Conservation (phyloP, 1,139 yeast species). For the Geotrichum australiense region DNA sequence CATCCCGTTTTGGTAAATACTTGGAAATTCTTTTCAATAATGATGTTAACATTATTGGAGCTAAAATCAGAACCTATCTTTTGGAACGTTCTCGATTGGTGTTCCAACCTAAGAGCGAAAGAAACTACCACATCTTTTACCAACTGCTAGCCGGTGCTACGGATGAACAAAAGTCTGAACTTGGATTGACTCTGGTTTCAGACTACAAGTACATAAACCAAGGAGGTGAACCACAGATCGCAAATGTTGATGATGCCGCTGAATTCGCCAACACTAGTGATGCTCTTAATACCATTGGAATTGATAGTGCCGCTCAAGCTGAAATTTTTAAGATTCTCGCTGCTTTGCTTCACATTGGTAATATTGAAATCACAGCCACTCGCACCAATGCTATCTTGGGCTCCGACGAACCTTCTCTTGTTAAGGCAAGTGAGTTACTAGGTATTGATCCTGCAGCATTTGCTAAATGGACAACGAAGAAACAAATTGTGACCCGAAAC, state of each 20-base stretch:
- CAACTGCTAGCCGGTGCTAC: conserved; percentile 78
- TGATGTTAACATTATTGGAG: conserved; percentile 78
- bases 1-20: conserved; percentile 95
- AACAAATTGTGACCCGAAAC: conserved; percentile 86
- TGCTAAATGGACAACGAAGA: conserved; percentile 90
- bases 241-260: conserved; percentile 71
- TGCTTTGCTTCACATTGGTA: conserved; percentile 88
- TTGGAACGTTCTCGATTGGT: conserved; percentile 92
- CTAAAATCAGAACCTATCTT: conserved; percentile 84
- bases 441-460: conserved; percentile 71
- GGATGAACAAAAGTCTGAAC: conserved; percentile 48
- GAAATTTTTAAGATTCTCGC: conserved; percentile 76
- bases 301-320: conserved; percentile 50
- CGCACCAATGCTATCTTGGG: conserved; percentile 77
- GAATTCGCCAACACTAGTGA: conserved; percentile 71
- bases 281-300: conserved; percentile 76
- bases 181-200: conserved; percentile 52
- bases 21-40: conserved; percentile 81
- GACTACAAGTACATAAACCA: conserved; percentile 83
- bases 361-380: conserved; percentile 79
- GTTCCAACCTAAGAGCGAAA: conserved; percentile 80
- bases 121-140: conserved; percentile 94
- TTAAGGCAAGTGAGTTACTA: conserved; percentile 75
- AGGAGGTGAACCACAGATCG: conserved; percentile 71
- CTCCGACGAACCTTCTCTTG: conserved; percentile 79